Evolutionary conservation across 257 asterid genomes (phyloP).

Genomic region (Solanum clarkiae): DNA sequence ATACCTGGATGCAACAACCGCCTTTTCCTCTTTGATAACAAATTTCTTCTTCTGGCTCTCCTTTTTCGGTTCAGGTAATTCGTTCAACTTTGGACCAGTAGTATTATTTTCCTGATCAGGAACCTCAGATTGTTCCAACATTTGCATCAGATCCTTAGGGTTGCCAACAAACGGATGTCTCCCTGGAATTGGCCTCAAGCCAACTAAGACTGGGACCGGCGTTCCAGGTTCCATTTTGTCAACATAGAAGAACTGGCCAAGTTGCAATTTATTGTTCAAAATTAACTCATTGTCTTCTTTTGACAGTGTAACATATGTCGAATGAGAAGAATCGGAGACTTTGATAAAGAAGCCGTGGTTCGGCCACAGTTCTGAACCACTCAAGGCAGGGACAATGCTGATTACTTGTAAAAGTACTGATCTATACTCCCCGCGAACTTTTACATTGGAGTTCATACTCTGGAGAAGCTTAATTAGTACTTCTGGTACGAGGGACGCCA

Average conservation of each 20-base stretch:
- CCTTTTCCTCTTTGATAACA: conserved; percentile 76
- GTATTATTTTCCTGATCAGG: conserved; percentile 4
- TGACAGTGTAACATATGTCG: conserved; percentile 62
- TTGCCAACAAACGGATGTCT: conserved; percentile 65
- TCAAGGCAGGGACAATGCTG: conserved; percentile 77
- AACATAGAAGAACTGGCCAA: conserved; percentile 85
- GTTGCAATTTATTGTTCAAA: conserved; percentile 69
- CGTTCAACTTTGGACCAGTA: conserved; percentile 9
- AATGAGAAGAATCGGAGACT: conserved; percentile 88
- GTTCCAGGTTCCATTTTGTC: conserved; percentile 66
- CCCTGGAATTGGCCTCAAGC: conserved; percentile 76
- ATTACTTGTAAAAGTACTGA: conserved; percentile 68
- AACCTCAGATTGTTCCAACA: conserved; percentile 37
- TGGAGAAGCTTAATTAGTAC: conserved; percentile 75
- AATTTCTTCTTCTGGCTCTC: conserved; percentile 24
- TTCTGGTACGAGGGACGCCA: conserved; percentile 84
- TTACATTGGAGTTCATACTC: conserved; percentile 47
- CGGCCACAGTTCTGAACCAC: conserved; percentile 71
- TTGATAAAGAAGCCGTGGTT: conserved; percentile 80
- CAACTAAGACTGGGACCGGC: conserved; percentile 61
- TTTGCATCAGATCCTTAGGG: conserved; percentile 82
- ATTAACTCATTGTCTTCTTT: conserved; percentile 65
- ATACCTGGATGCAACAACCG: conserved; percentile 61
- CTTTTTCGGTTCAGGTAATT: conserved; percentile 5
- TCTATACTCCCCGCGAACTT: conserved; percentile 63